Conservation (phyloP, 805 yeast genomes). For the Starmerella cellae region DNA sequence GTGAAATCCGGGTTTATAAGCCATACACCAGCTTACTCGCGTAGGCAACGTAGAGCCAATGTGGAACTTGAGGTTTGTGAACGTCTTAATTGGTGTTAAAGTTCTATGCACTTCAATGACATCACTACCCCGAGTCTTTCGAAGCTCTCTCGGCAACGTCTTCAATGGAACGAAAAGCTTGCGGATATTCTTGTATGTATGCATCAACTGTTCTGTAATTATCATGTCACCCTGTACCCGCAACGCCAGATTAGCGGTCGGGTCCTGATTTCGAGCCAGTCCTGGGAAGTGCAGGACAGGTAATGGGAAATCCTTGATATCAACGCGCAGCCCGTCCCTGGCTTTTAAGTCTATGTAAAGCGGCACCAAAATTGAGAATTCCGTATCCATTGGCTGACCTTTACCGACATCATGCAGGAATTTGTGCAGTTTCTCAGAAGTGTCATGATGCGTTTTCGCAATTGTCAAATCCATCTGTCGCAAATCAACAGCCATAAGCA, state of each 20-base stretch:
- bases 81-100: constrained; percentile 59
- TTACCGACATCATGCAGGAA: constrained; percentile 65
- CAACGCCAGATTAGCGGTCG: constrained; percentile 23
- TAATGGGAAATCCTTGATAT: constrained; percentile 67
- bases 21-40: constrained; percentile 69
- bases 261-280: constrained; percentile 28
- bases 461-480: constrained; percentile 38
- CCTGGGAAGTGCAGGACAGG: constrained; percentile 67
- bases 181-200: constrained; percentile 41
- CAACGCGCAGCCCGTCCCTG: constrained; percentile 18
- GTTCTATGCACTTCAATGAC: constrained; percentile 60
- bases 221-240: constrained; percentile 49
- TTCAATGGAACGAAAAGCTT: constrained; percentile 50
- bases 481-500: constrained; percentile 40
- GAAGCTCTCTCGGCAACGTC: constrained; percentile 30
- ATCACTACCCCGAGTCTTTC: constrained; percentile 32
- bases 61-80: constrained; percentile 43
- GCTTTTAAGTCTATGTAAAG: constrained; percentile 34
- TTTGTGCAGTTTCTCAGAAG: constrained; percentile 39
- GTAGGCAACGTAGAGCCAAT: constrained; percentile 47
- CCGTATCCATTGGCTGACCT: constrained; percentile 61
- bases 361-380: constrained; percentile 59
- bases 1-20: constrained; percentile 72
- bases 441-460: constrained; percentile 39
- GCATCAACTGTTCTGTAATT: constrained; percentile 50